Conservation (phyloP, 177 flowering plant species). For the Tripterygium wilfordii region DNA sequence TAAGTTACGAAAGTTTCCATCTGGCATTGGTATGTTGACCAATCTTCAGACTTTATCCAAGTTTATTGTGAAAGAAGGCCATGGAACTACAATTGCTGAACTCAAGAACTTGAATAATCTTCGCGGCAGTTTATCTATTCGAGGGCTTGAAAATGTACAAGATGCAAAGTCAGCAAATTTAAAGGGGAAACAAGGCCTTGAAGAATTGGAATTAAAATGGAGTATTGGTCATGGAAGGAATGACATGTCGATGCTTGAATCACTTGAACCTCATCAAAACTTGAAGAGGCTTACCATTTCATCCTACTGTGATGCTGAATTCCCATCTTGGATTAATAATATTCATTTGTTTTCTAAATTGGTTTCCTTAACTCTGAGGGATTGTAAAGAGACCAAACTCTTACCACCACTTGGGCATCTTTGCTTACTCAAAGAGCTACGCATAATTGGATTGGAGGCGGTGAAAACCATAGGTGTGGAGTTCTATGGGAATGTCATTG, state of each 20-base stretch:
- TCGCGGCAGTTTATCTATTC: neutral
- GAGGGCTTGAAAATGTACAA: neutral
- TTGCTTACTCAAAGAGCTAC: neutral
- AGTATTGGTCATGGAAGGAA: neutral
- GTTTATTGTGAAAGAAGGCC: conserved; percentile 8
- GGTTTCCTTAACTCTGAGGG: neutral
- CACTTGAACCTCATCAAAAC: neutral
- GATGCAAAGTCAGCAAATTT: neutral
- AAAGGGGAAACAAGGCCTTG: neutral
- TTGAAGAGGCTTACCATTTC: neutral
- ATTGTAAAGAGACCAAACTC: neutral
- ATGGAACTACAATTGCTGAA: neutral
- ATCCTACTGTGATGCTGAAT: neutral
- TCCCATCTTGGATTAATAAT: neutral
- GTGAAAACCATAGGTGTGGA: no score
- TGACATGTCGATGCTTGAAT: neutral
- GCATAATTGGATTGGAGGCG: no score
- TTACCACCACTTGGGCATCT: neutral
- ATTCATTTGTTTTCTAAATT: neutral
- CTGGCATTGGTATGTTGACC: conserved; percentile 4
- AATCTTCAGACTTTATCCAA: conserved; percentile 8
- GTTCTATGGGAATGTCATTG: no score
- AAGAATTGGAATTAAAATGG: conserved; percentile 4
- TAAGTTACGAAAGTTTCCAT: neutral
- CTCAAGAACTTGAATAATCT: neutral